phyloP scores from a whole-genome alignment of 2,329 filamentous ascomycete genomes.

The Clonostachys sp. region DNA sequence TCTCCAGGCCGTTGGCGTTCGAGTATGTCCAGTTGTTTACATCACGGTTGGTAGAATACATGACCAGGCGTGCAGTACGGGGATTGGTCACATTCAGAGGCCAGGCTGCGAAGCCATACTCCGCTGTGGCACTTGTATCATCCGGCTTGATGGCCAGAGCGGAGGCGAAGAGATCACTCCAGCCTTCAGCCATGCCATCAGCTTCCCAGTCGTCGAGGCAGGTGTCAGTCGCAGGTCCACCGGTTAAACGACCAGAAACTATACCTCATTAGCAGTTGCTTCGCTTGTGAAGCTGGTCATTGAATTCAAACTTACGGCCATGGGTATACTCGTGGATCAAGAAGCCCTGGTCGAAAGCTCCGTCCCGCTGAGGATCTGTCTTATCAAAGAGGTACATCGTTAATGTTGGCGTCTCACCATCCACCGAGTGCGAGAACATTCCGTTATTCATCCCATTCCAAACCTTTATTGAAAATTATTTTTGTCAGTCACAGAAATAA shows the following conservation, averaged over 20 bases:
- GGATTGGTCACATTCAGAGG: constrained; percentile 29
- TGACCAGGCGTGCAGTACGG: constrained; percentile 37
- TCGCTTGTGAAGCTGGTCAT: no score
- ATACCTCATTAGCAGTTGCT: no score
- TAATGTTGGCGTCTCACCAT: not conserved
- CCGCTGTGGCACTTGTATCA: constrained; percentile 35
- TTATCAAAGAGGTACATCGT: constrained; percentile 46
- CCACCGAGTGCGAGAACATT: constrained; percentile 32
- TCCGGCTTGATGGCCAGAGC: constrained; percentile 36
- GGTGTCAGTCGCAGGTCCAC: constrained; percentile 39
- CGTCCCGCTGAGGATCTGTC: constrained; percentile 37
- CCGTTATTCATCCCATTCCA: constrained; percentile 36
- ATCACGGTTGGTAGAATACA: constrained; percentile 38
- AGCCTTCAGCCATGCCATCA: constrained; percentile 46
- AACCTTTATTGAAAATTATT: constrained; percentile 13
- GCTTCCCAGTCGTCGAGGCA: constrained; percentile 36
- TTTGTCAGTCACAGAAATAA: no score
- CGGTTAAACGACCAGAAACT: constrained; percentile 44
- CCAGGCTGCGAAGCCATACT: constrained; percentile 41
- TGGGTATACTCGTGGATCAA: constrained; percentile 49
- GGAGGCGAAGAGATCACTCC: constrained; percentile 44
- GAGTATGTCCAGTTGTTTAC: constrained; percentile 34
- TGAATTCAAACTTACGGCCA: constrained; percentile 25
- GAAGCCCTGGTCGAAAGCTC: constrained; percentile 47
- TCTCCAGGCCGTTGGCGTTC: constrained; percentile 20